phyloP scores from a whole-genome alignment of 2,329 filamentous ascomycete species.

The Trichoderma koningii region DNA sequence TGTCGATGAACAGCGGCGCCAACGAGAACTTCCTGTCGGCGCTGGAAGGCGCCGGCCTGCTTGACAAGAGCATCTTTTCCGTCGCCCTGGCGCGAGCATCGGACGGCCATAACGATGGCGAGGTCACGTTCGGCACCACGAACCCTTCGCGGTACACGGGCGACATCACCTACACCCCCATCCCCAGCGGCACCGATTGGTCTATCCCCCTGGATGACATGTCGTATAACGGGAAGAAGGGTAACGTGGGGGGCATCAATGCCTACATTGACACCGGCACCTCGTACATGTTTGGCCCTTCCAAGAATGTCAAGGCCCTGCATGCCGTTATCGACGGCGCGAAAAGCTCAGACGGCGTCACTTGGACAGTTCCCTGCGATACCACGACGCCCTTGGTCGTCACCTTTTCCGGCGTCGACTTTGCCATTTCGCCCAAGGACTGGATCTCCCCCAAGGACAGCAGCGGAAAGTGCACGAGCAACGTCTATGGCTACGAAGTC shows the following conservation, averaged over 20 bases:
- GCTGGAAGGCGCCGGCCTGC: slow-evolving; percentile 56
- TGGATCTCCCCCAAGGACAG: slow-evolving; percentile 59
- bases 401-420: slow-evolving; percentile 67
- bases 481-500: slow-evolving; percentile 71
- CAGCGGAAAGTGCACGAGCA: slow-evolving; percentile 64
- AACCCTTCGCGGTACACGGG: slow-evolving; percentile 69
- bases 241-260: slow-evolving; percentile 55
- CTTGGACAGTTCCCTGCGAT: slow-evolving; percentile 73
- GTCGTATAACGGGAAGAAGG: slow-evolving; percentile 60
- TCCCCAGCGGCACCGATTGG: slow-evolving; percentile 65
- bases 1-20: slow-evolving; percentile 64
- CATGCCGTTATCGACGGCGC: slow-evolving; percentile 69
- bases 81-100: slow-evolving; percentile 68
- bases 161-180: slow-evolving; percentile 65
- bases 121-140: slow-evolving; percentile 73
- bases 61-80: slow-evolving; percentile 67
- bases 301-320: slow-evolving; percentile 64
- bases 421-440: slow-evolving; percentile 68
- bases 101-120: slow-evolving; percentile 70
- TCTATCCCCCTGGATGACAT: slow-evolving; percentile 69
- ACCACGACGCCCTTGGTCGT: slow-evolving; percentile 63
- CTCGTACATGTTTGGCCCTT: slow-evolving; percentile 73
- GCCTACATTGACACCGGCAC: slow-evolving; percentile 86
- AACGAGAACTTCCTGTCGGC: slow-evolving; percentile 68
- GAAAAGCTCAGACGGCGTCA: slow-evolving; percentile 57